Evolutionary conservation across 2,329 filamentous ascomycete species (phyloP).

Genomic region (Epichloe glyceriae): DNA sequence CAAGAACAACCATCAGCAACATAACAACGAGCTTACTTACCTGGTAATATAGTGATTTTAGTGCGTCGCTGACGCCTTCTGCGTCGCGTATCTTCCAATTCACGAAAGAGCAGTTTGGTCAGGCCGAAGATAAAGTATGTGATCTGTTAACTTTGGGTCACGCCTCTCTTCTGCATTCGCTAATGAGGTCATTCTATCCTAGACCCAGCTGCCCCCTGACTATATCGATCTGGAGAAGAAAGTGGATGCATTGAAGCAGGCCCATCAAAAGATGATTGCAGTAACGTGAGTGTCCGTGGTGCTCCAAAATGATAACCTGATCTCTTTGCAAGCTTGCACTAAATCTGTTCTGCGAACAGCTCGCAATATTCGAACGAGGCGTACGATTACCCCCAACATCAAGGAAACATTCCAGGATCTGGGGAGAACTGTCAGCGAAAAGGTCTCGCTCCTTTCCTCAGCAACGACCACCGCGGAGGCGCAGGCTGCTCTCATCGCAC

Average conservation of each 20-base stretch:
- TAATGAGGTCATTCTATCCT: constrained; percentile 9
- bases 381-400: constrained; percentile 95
- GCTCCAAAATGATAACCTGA: neutral
- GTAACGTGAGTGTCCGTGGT: constrained; percentile 62
- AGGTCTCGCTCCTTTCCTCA: constrained; percentile 78
- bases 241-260: constrained; percentile 91
- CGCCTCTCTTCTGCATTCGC: neutral
- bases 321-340: neutral
- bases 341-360: constrained; percentile 29
- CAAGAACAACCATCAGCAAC: neutral
- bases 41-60: constrained; percentile 37
- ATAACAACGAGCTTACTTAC: constrained; percentile 10
- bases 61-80: constrained; percentile 80
- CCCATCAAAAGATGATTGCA: constrained; percentile 92
- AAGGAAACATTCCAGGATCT: constrained; percentile 96
- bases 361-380: constrained; percentile 85
- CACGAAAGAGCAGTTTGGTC: constrained; percentile 93
- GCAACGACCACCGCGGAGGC: constrained; percentile 82
- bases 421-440: constrained; percentile 89
- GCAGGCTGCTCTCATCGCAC: constrained; percentile 83
- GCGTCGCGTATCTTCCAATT: constrained; percentile 91
- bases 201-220: constrained; percentile 94
- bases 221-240: constrained; percentile 98
- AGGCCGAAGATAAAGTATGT: constrained; percentile 78
- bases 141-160: too few relatives aligned